These are phyloP conservation scores for Ramichloridium luteum DNA, from an alignment of 2,329 filamentous ascomycete species.

Conservation along the genomic window DNA sequence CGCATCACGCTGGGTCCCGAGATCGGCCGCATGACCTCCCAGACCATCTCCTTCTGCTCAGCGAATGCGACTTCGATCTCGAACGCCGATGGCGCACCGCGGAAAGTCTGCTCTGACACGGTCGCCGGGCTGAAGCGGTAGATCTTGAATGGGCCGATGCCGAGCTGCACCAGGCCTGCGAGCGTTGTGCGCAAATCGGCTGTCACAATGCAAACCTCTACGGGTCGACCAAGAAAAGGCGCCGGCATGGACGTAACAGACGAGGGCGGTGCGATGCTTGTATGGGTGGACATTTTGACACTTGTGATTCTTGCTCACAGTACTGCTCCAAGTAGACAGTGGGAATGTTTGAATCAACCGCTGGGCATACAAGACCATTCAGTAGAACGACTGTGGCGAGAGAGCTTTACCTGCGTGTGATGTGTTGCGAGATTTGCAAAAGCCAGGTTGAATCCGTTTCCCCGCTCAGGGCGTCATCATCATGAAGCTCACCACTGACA, in stretches of 20 bases:
- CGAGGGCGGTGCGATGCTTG: no score
- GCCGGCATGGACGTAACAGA: constrained; percentile 9
- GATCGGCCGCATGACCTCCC: constrained; percentile 8
- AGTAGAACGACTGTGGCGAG: no score
- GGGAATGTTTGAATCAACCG: no score
- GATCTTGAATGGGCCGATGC: constrained; percentile 8
- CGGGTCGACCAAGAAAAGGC: constrained; percentile 4
- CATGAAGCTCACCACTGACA: no score
- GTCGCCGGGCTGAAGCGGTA: constrained; percentile 5
- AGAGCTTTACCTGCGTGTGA: no score
- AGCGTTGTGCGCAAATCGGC: constrained; percentile 3
- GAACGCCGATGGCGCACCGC: constrained; percentile 2
- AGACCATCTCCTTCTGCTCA: constrained; percentile 4
- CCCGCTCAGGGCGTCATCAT: no score
- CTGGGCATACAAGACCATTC: no score
- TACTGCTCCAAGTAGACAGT: no score
- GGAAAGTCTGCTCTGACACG: constrained; percentile 4
- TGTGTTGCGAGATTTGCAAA: no score
- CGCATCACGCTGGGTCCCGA: constrained; percentile 5
- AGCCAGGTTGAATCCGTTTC: no score
- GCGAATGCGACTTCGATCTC: constrained; percentile 6
- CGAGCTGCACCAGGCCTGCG: constrained; percentile 3
- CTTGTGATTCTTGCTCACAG: no score
- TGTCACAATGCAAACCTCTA: constrained; percentile 8
- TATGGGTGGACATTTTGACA: no score